Evolutionary conservation across 345 rosid species (phyloP).

Genomic region (Laguncularia racemosa): DNA sequence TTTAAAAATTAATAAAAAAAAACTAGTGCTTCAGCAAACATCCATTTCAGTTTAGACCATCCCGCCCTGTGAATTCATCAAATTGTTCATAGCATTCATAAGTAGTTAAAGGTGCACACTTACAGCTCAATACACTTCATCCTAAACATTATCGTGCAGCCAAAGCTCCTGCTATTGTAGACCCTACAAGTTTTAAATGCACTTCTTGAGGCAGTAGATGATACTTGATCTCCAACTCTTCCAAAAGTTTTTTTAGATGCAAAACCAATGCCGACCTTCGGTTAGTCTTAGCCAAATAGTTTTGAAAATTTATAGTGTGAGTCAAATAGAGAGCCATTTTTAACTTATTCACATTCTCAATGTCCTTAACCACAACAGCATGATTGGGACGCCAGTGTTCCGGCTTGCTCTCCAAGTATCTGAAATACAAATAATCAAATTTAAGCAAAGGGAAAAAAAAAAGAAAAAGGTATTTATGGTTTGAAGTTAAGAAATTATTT

Average conservation of each 20-base stretch:
- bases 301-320: conserved; percentile 71
- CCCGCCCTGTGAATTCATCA: too few species aligned
- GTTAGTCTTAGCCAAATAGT: conserved; percentile 36
- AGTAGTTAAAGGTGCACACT: not conserved
- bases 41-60: too few species aligned
- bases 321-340: conserved; percentile 47
- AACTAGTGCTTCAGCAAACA: not conserved
- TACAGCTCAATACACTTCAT: too few species aligned
- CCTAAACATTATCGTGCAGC: conserved; percentile 3
- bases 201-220: conserved; percentile 66
- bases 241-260: conserved; percentile 50
- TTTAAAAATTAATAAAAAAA: too few species aligned
- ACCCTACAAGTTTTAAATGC: conserved; percentile 23
- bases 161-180: conserved; percentile 1
- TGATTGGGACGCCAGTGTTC: conserved; percentile 53
- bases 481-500: not conserved
- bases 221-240: conserved; percentile 48
- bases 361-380: conserved; percentile 49
- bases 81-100: not conserved
- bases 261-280: conserved; percentile 53
- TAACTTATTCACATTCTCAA: conserved; percentile 68
- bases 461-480: not conserved
- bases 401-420: conserved; percentile 63
- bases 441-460: too few species aligned
- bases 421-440: conserved; percentile 12